A percentile compares a stretch with the other conserved stretches of the same genome.
Evolutionary conservation across 192 early-diverging fungal genomes (phyloP).

Genomic region (Umbelopsis isabellina): DNA sequence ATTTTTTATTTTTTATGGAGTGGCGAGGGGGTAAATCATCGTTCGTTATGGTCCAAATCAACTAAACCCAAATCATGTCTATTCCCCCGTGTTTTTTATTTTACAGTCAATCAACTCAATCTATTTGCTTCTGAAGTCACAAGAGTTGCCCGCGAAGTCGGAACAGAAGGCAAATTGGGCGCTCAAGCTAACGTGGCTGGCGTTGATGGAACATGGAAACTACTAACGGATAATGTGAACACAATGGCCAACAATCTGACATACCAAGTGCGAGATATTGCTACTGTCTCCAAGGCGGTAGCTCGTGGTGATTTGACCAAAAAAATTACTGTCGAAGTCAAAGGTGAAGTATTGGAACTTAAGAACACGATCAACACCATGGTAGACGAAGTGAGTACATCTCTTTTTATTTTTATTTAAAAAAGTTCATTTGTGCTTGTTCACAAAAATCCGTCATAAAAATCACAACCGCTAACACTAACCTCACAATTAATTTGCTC

Average conservation of each 20-base stretch:
- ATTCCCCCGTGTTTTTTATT: background rate
- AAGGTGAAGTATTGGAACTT: slow-evolving; percentile 59
- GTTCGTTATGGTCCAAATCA: background rate
- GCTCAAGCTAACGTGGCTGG: slow-evolving; percentile 63
- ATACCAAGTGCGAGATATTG: slow-evolving; percentile 68
- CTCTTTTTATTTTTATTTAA: slow-evolving; percentile 18
- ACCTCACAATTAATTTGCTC: background rate
- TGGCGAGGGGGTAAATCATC: background rate
- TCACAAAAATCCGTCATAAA: no score
- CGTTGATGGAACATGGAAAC: slow-evolving; percentile 66
- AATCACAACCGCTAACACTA: no score
- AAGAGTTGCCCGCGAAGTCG: slow-evolving; percentile 69
- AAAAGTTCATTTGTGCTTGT: no score
- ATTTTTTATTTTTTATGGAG: no score
- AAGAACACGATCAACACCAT: slow-evolving; percentile 61
- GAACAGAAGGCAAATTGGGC: slow-evolving; percentile 65
- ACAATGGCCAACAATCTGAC: slow-evolving; percentile 68
- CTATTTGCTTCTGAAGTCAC: slow-evolving; percentile 62
- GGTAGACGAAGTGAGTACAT: slow-evolving; percentile 51
- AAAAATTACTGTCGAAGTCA: slow-evolving; percentile 60
- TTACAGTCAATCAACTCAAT: slow-evolving; percentile 54
- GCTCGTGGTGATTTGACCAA: slow-evolving; percentile 60
- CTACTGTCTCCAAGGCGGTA: slow-evolving; percentile 61
- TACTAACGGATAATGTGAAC: slow-evolving; percentile 69
- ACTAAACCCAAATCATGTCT: background rate